These are phyloP conservation scores for Lizonia empirigonia DNA, from an alignment of 2,329 filamentous ascomycete genomes.

Conservation along the genomic window DNA sequence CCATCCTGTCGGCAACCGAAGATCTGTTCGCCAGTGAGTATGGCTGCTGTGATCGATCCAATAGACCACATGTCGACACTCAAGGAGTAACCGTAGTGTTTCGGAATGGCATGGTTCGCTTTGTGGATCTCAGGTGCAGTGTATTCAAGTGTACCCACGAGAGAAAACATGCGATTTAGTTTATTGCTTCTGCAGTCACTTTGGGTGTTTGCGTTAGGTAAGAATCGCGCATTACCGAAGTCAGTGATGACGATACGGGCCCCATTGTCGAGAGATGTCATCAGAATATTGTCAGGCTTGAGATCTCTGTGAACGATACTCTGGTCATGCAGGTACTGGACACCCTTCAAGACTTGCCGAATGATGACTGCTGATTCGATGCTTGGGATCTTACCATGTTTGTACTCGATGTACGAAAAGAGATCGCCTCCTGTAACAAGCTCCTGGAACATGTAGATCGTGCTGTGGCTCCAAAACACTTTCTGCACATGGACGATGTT, in stretches of 20 bases:
- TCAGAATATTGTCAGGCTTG: slow-evolving; percentile 67
- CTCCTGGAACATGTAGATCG: slow-evolving; percentile 66
- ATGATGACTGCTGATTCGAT: slow-evolving; percentile 61
- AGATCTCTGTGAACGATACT: slow-evolving; percentile 66
- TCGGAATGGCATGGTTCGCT: slow-evolving; percentile 33
- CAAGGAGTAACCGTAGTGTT: slow-evolving; percentile 58
- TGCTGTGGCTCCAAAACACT: slow-evolving; percentile 59
- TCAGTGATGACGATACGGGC: slow-evolving; percentile 64
- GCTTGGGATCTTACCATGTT: slow-evolving; percentile 54
- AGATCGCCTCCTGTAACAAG: slow-evolving; percentile 65
- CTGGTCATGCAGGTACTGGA: slow-evolving; percentile 63
- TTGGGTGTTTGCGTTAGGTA: slow-evolving; percentile 28
- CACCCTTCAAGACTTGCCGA: slow-evolving; percentile 61
- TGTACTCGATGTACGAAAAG: slow-evolving; percentile 62
- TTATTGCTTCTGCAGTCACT: slow-evolving; percentile 1
- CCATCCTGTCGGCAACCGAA: slow-evolving; percentile 50
- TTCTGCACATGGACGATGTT: slow-evolving; percentile 65
- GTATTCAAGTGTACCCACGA: slow-evolving; percentile 63
- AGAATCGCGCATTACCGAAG: slow-evolving; percentile 62
- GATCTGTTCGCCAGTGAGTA: slow-evolving; percentile 58
- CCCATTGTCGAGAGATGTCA: slow-evolving; percentile 59
- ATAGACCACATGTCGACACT: slow-evolving; percentile 68
- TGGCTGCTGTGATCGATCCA: slow-evolving; percentile 59
- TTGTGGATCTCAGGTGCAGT: slow-evolving; percentile 58
- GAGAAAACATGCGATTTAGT: slow-evolving; percentile 57